Conservation (phyloP, 768 basidiomycete species). For the Scleroderma citrinum region DNA sequence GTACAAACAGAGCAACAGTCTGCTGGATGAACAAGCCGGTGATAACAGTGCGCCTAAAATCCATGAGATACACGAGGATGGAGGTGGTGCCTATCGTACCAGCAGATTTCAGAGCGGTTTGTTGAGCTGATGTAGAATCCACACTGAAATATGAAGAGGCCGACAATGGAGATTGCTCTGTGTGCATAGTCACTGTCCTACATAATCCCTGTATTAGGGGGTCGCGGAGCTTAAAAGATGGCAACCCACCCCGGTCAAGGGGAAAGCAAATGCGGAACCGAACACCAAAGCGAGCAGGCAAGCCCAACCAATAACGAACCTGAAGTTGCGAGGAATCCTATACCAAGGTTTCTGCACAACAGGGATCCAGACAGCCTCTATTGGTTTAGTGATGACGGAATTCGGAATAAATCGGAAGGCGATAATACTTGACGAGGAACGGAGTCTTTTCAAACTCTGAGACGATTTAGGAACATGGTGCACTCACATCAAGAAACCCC, state of each 20-base stretch:
- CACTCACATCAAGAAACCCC: conserved; percentile 71
- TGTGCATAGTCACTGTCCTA: conserved; percentile 67
- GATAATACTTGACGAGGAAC: conserved; percentile 47
- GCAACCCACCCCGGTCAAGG: conserved; percentile 43
- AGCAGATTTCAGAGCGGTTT: conserved; percentile 60
- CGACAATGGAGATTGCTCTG: conserved; percentile 76
- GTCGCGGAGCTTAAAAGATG: conserved; percentile 1
- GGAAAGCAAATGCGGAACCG: conserved; percentile 84
- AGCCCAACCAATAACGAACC: conserved; percentile 69
- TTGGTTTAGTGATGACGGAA: conserved; percentile 61
- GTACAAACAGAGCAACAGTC: conserved; percentile 80
- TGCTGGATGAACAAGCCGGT: conserved; percentile 85
- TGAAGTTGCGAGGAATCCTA: conserved; percentile 43
- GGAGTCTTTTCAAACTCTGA: background rate
- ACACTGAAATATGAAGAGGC: conserved; percentile 73
- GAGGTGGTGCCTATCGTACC: conserved; percentile 38
- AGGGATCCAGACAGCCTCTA: conserved; percentile 66
- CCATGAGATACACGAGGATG: background rate
- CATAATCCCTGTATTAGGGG: conserved; percentile 10
- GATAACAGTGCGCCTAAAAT: conserved; percentile 72
- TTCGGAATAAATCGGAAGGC: conserved; percentile 83
- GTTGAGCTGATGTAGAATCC: conserved; percentile 66
- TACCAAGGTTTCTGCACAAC: conserved; percentile 64
- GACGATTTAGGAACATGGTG: conserved; percentile 3
- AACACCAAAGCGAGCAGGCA: conserved; percentile 72